A percentile compares a stretch with the other conserved stretches of the same genome.
Evolutionary conservation across 352 stramenopile species (phyloP).

Genomic region (Phytopythium chamaehyphon): DNA sequence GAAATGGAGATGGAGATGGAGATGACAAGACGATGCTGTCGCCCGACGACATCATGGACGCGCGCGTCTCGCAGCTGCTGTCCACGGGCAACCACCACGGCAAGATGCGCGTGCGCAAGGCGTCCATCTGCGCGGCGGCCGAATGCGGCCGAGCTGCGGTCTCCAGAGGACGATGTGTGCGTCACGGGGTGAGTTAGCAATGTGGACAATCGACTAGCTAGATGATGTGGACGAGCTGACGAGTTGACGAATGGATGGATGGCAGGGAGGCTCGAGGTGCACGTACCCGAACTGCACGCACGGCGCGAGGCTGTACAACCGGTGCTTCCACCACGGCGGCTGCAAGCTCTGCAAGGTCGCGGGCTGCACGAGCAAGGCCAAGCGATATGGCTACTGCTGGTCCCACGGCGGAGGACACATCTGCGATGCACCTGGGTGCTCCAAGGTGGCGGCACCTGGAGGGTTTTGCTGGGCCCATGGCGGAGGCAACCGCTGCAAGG

Average conservation of each 20-base stretch:
- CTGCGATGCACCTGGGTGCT: constrained; percentile 44
- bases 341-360: constrained; percentile 61
- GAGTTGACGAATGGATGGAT: too few species aligned
- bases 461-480: constrained; percentile 72
- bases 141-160: constrained; percentile 48
- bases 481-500: constrained; percentile 63
- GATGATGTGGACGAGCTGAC: not conserved
- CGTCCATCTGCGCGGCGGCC: constrained; percentile 48
- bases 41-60: constrained; percentile 44
- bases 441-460: constrained; percentile 59
- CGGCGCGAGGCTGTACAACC: constrained; percentile 54
- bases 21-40: too few species aligned
- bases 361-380: constrained; percentile 62
- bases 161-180: constrained; percentile 50
- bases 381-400: constrained; percentile 73
- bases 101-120: constrained; percentile 68
- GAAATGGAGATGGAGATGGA: too few species aligned
- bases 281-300: constrained; percentile 57
- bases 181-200: constrained; percentile 26
- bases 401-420: constrained; percentile 58
- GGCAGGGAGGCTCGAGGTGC: constrained; percentile 44
- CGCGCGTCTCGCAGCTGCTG: constrained; percentile 51
- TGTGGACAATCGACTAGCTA: not conserved
- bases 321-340: constrained; percentile 63
- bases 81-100: constrained; percentile 52